Evolutionary conservation across 2,329 filamentous ascomycete genomes (phyloP).

Genomic region (Oidium heveae): DNA sequence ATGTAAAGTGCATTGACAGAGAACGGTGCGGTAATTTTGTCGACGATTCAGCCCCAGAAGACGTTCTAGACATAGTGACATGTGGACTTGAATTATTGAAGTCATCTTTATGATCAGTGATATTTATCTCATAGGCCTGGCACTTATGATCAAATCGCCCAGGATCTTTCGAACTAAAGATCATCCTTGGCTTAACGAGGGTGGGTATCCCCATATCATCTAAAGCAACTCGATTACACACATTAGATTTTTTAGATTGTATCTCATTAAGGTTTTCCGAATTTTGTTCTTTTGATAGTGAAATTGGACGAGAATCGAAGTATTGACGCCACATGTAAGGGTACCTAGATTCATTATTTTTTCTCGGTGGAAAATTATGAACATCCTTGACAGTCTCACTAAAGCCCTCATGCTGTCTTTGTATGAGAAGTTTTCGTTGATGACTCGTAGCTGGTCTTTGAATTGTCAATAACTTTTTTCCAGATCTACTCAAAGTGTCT

Average conservation of each 20-base stretch:
- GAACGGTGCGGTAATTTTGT: slow-evolving; percentile 25
- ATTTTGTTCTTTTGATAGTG: slow-evolving; percentile 9
- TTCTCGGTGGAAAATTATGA: not conserved
- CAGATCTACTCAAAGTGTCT: slow-evolving; percentile 23
- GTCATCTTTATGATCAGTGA: slow-evolving; percentile 6
- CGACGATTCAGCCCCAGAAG: too few relatives aligned
- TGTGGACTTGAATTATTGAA: slow-evolving; percentile 12
- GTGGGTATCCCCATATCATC: slow-evolving; percentile 10
- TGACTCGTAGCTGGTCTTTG: slow-evolving; percentile 57
- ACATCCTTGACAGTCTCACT: slow-evolving; percentile 4
- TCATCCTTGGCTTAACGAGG: slow-evolving; percentile 12
- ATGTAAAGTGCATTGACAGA: slow-evolving; percentile 32
- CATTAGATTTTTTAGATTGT: not conserved
- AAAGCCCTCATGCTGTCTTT: slow-evolving; percentile 18
- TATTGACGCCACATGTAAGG: slow-evolving; percentile 11
- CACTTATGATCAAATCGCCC: slow-evolving; percentile 7
- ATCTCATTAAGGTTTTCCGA: not conserved
- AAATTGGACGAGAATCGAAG: slow-evolving; percentile 13
- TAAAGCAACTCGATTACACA: slow-evolving; percentile 8
- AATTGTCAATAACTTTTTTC: slow-evolving; percentile 36
- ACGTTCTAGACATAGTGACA: too few relatives aligned
- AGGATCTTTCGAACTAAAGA: slow-evolving; percentile 6
- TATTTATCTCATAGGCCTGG: slow-evolving; percentile 8
- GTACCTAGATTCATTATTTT: slow-evolving; percentile 5
- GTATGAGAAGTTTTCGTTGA: slow-evolving; percentile 46